These are phyloP conservation scores for Capsicum rhomboideum DNA, from an alignment of 257 asterid genomes.

Conservation along the genomic window DNA sequence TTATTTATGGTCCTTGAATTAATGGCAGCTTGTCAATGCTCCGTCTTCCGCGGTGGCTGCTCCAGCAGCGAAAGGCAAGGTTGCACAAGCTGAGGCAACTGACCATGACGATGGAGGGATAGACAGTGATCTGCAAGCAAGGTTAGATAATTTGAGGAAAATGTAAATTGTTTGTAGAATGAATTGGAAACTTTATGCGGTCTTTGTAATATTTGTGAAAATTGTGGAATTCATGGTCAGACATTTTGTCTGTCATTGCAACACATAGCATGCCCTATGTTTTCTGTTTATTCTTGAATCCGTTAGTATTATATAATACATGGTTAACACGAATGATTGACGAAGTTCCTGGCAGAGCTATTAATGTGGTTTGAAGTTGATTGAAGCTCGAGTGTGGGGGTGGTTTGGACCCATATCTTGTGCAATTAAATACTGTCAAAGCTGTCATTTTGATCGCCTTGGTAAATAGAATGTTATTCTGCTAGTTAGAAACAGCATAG, in stretches of 20 bases:
- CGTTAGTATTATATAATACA: neutral
- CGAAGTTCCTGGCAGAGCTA: neutral
- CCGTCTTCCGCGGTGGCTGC: slow-evolving; percentile 86
- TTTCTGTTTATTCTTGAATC: neutral
- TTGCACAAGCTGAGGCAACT: slow-evolving; percentile 84
- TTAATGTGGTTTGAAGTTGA: neutral
- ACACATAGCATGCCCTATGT: neutral
- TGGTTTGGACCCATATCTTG: neutral
- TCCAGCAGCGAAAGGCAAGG: slow-evolving; percentile 69
- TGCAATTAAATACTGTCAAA: neutral
- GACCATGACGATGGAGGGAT: slow-evolving; percentile 80
- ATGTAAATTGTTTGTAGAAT: slow-evolving; percentile 36
- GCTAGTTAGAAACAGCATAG: neutral
- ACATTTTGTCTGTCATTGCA: slow-evolving; percentile 18
- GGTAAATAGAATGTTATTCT: neutral
- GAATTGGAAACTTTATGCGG: slow-evolving; percentile 13
- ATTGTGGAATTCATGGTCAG: slow-evolving; percentile 12
- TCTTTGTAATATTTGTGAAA: slow-evolving; percentile 32
- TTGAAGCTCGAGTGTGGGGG: neutral
- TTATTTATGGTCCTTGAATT: neutral
- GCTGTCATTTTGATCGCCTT: neutral
- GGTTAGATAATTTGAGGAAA: slow-evolving; percentile 95
- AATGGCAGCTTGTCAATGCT: slow-evolving; percentile 74
- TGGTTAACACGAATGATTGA: neutral
- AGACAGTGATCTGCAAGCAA: slow-evolving; percentile 94